Evolutionary conservation across 768 basidiomycete genomes (phyloP).

Genomic region (Mycena amicta): DNA sequence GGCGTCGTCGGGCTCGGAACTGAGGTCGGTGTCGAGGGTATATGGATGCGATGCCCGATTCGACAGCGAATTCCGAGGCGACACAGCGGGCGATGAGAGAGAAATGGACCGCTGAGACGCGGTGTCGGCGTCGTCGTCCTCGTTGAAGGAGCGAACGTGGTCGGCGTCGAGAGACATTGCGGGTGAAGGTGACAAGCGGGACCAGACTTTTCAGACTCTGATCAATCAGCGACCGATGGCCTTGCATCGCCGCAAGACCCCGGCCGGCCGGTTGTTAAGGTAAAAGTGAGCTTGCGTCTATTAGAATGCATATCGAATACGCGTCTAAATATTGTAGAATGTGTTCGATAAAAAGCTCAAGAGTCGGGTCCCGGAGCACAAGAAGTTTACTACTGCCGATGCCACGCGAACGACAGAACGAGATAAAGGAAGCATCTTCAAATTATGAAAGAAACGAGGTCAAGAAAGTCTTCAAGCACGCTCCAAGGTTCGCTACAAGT

Average conservation of each 20-base stretch:
- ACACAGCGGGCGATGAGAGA: constrained; percentile 64
- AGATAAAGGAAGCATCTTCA: too few relatives aligned
- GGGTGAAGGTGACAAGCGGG: constrained; percentile 5
- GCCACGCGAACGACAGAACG: too few relatives aligned
- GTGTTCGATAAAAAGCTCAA: too few relatives aligned
- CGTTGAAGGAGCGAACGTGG: constrained; percentile 35
- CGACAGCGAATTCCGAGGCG: constrained; percentile 47
- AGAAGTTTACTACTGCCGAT: too few relatives aligned
- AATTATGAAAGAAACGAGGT: too few relatives aligned
- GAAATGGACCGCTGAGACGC: constrained; percentile 80
- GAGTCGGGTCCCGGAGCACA: too few relatives aligned
- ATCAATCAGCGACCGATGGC: not conserved
- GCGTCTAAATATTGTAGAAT: too few relatives aligned
- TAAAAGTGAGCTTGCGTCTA: too few relatives aligned
- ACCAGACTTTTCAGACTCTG: not conserved
- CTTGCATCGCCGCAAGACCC: too few relatives aligned
- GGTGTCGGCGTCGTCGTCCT: constrained; percentile 69
- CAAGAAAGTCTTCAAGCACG: too few relatives aligned
- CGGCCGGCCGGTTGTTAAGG: not conserved
- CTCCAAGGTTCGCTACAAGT: too few relatives aligned
- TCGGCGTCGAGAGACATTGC: constrained; percentile 21
- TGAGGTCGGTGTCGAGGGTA: constrained; percentile 56
- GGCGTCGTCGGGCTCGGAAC: constrained; percentile 55
- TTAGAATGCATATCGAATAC: too few relatives aligned
- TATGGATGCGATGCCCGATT: constrained; percentile 48